Conservation (phyloP, 495 filamentous ascomycete genomes). For the Lasiosphaeria miniovina region DNA sequence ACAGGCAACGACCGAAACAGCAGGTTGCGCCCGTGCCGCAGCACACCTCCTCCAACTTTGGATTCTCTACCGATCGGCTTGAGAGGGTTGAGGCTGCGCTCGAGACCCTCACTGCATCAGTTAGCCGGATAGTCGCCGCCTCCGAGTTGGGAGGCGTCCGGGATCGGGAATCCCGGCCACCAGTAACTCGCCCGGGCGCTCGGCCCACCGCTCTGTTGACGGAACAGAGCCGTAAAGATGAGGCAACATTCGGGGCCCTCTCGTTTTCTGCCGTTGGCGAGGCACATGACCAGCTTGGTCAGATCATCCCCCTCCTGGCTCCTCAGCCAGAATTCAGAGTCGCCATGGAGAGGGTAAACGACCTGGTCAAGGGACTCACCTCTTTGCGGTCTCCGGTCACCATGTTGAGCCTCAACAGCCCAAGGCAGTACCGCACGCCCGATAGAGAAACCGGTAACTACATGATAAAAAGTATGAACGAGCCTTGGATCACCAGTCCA, state of each 20-base stretch:
- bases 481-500: background rate
- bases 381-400: background rate
- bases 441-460: background rate
- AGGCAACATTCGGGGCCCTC: background rate
- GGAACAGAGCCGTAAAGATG: background rate
- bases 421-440: background rate
- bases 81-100: conserved; percentile 6
- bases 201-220: background rate
- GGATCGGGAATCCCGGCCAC: background rate
- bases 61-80: background rate
- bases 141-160: background rate
- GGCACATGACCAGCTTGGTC: conserved; percentile 19
- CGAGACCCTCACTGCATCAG: background rate
- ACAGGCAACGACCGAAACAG: background rate
- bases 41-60: background rate
- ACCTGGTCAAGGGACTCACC: background rate
- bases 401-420: background rate
- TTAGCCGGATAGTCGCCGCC: conserved; percentile 5
- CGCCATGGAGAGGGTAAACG: background rate
- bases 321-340: background rate
- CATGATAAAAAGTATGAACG: background rate
- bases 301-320: background rate
- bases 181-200: background rate
- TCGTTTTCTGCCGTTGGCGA: conserved; percentile 1
- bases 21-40: background rate